Base-by-base conservation (phyloP, 768 basidiomycete species). In the Porphyrellus cyaneotinctus region DNA sequence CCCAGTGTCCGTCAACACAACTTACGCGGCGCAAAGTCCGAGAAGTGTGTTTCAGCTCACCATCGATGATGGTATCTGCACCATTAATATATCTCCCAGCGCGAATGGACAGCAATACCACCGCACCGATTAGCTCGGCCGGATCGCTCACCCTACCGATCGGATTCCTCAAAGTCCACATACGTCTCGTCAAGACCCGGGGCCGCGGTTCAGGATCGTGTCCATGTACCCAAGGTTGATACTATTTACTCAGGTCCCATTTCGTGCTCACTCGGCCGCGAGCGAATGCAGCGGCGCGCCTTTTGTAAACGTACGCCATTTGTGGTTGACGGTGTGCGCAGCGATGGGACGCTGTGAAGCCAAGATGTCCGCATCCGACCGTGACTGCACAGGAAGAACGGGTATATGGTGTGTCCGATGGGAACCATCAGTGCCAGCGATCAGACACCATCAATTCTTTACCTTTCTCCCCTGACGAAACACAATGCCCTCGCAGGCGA, bases 301-400 rank as follows among this genome's bases (percentile, higher is more conserved):
- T n/a, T 53, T 78, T 76, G 41, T 75, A 77, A 7, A 70, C 72
- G 54, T 75, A 77, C 2, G 71, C 64, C 9, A 72, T 61, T 47
- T 76, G 74, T 17, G 72, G 72, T 44, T 67, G 43, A 73, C 71
- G 17, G 52, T 59, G 49, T 76, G 75, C 1, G 64, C 78, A 13
- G 75, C 75, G 55, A 76, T 73, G 17, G 75, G 78, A 3, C n/a
- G n/a, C n/a, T n/a, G n/a, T n/a, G n/a, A n/a, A n/a, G n/a, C 70
- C 75, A 12, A 76, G 66, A 47, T 63, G 57, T 1, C 76, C 75
- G 26, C 74, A 72, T 22, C 78, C 77, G 7, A 74, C 75, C 2
- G 75, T 78, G 18, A 76, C 76, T 78, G 38, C 6, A 5, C 10
- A 32, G 35, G 23, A 43, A 22, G 33, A 30, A 38, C 1, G 44